Base-by-base conservation (phyloP, 331 rosid genomes). In the Phaseolus coccineus region DNA sequence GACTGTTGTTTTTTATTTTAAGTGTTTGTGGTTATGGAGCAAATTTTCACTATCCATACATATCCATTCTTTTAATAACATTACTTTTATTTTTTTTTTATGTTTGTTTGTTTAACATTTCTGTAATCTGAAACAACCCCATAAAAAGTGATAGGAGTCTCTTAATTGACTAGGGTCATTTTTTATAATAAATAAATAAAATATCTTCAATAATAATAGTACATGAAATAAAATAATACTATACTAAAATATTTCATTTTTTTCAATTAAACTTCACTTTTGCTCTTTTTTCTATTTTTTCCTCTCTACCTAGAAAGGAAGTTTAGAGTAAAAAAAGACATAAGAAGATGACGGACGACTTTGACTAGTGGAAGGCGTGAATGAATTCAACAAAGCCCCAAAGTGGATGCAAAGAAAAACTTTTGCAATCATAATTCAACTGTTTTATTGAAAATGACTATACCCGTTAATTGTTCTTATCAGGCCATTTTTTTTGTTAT, bases 391-490 rank as follows among this genome's bases (percentile, higher is more conserved):
- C 14, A 76, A 2, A 8, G 52, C 9, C 33, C 66, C 16, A 33
- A 30, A 19, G 46, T 33, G 51, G 27, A 63, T 27, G 35, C 55
- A 42, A 52, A 50, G 8, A 15, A 51, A 27, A 55, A 31, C 50
- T 8, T 68, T 40, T 39, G 33, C 66, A 42, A 44, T 56, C 46
- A 52, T 16, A 52, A 55, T 28, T 56, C 27, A 78, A 69, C 39
- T 16, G 28, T 62, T 57, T 56, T 30, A 28, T 31, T 30, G 52
- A 69, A 69, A 57, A 57, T 13, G 70, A 79, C 77, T 46, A 46
- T 3, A 47, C 71, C 62, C 63, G 46, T 6, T 48, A 44, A 69
- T 19, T 71, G 14, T 8, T 78, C 52, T 37, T 40, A 77, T 64
- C 22, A 19, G 22, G 22, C 22, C 22, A 19, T 12, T 44, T n/a